A percentile compares a stretch with the other conserved stretches of the same genome.
phyloP scores from a whole-genome alignment of 2,329 filamentous ascomycete genomes.

The Neospermospora avenae region DNA sequence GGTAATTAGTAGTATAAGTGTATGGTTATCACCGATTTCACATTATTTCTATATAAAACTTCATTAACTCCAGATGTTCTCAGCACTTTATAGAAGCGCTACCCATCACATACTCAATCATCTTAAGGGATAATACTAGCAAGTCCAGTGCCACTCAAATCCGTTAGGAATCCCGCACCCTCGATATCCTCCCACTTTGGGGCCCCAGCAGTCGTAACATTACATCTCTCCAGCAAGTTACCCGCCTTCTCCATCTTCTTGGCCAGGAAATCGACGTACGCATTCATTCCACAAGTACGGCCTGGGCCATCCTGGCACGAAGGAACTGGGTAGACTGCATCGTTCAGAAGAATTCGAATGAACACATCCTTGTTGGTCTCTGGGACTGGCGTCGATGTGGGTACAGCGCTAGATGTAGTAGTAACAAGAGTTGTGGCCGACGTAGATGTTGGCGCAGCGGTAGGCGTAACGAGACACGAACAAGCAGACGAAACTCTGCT shows the following conservation, averaged over 20 bases:
- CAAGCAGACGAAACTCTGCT: conserved; percentile 1
- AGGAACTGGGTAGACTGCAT: conserved; percentile 58
- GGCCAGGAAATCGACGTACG: conserved; percentile 14
- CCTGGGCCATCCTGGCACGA: conserved; percentile 55
- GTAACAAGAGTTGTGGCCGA: background rate
- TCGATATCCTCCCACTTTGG: conserved; percentile 38
- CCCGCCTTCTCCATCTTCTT: conserved; percentile 18
- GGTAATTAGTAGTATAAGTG: too few relatives aligned
- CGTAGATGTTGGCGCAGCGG: background rate
- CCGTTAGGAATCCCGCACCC: conserved; percentile 49
- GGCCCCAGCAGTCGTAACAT: conserved; percentile 41
- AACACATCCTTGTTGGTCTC: conserved; percentile 40
- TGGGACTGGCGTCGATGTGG: conserved; percentile 2
- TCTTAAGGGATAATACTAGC: conserved; percentile 22
- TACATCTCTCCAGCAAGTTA: conserved; percentile 28
- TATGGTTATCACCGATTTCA: too few relatives aligned
- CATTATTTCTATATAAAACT: too few relatives aligned
- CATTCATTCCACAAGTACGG: conserved; percentile 46
- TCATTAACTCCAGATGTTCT: background rate
- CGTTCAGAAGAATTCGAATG: conserved; percentile 58
- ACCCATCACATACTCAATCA: too few relatives aligned
- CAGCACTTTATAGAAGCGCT: too few relatives aligned
- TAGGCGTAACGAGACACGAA: background rate
- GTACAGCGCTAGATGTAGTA: background rate
- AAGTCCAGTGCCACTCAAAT: conserved; percentile 35